phyloP scores from a whole-genome alignment of 2,329 filamentous ascomycete species.

The Aspergillus calidoustus region DNA sequence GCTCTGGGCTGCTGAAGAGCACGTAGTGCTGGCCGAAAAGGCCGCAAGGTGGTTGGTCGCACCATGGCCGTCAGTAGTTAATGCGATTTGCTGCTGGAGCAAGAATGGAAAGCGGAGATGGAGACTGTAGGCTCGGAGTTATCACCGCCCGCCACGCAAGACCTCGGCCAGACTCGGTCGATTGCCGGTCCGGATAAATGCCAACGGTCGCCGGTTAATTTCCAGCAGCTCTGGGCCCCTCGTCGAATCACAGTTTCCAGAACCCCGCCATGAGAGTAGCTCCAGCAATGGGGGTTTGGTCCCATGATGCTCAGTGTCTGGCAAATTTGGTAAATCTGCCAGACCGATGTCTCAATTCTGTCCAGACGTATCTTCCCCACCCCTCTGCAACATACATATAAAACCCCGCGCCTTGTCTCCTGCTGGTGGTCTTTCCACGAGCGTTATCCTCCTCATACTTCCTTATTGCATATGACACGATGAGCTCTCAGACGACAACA shows the following conservation, averaged over 20 bases:
- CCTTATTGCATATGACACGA: not conserved
- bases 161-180: not conserved
- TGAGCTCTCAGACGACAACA: conserved; percentile 14
- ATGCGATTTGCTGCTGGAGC: not conserved
- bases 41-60: conserved; percentile 4
- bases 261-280: conserved; percentile 3
- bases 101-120: conserved; percentile 8
- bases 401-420: not conserved
- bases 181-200: not conserved
- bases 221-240: not conserved
- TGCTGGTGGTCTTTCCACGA: not conserved
- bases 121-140: too few species aligned
- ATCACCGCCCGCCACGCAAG: too few species aligned
- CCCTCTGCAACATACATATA: not conserved
- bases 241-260: conserved; percentile 2
- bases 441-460: not conserved
- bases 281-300: conserved; percentile 1
- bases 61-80: not conserved
- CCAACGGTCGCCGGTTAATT: conserved; percentile 5
- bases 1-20: conserved; percentile 7
- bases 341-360: not conserved
- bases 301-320: conserved; percentile 2
- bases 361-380: not conserved
- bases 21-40: conserved; percentile 8
- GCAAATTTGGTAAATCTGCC: not conserved